A percentile compares a stretch with the other conserved stretches of the same genome.
These are phyloP conservation scores for Arabidopsis hybrid DNA, from an alignment of 441 rosid genomes.

Conservation along the genomic window DNA sequence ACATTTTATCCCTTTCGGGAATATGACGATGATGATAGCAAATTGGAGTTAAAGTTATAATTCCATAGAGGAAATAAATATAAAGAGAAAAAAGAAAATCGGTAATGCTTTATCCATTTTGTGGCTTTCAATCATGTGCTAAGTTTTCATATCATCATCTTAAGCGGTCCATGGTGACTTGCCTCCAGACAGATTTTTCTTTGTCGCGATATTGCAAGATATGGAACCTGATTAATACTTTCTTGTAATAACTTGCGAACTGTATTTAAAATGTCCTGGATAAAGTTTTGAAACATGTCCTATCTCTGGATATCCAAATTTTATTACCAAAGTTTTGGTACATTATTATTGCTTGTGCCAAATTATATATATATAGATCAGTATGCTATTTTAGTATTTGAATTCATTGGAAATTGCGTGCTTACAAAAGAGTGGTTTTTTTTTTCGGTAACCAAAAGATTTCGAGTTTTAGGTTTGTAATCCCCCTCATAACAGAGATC, in stretches of 20 bases:
- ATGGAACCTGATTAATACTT: slow-evolving; percentile 18
- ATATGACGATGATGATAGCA: slow-evolving; percentile 38
- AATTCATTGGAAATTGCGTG: not conserved
- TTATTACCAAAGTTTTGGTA: not conserved
- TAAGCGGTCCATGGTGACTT: slow-evolving; percentile 36
- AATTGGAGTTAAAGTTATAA: not conserved
- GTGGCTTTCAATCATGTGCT: slow-evolving; percentile 42
- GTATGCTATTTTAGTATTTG: not conserved
- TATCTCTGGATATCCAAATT: not conserved
- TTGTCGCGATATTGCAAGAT: slow-evolving; percentile 20
- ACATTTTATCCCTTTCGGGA: slow-evolving; percentile 33
- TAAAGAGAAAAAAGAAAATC: not conserved
- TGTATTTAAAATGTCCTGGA: not conserved
- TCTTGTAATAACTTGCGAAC: slow-evolving; percentile 4
- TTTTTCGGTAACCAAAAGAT: too few relatives aligned
- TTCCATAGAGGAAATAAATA: not conserved
- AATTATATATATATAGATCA: not conserved
- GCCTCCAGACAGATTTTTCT: slow-evolving; percentile 10
- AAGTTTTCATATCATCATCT: slow-evolving; percentile 37
- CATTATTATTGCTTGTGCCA: not conserved
- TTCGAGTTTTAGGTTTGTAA: not conserved
- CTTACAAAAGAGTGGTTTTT: not conserved
- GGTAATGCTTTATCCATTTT: slow-evolving; percentile 40
- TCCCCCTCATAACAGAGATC: not conserved
- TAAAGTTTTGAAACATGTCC: not conserved